A percentile compares a stretch with the other conserved stretches of the same genome.
These are phyloP conservation scores for Entophlyctis luteolus DNA, from an alignment of 192 early-diverging fungal genomes.

Conservation along the genomic window DNA sequence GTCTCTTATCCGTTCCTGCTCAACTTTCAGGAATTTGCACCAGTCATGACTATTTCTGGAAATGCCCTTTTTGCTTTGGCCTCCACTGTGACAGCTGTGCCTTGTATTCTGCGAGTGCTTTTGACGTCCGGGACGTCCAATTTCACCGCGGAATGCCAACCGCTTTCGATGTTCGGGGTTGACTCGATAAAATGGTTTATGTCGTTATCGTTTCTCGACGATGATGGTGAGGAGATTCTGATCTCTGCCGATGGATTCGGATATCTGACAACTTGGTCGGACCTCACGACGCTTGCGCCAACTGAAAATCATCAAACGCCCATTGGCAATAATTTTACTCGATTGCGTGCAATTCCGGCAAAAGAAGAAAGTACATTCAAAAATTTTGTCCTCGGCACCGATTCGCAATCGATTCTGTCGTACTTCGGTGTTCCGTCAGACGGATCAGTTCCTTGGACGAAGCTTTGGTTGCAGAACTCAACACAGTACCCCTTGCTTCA, in stretches of 20 bases:
- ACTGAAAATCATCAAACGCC: neutral
- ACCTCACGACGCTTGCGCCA: neutral
- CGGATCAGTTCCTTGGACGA: neutral
- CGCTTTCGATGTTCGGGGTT: neutral
- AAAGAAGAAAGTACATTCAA: neutral
- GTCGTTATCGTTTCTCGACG: neutral
- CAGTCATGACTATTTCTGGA: neutral
- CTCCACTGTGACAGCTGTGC: neutral
- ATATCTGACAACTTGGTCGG: neutral
- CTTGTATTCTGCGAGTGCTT: slow-evolving; percentile 8
- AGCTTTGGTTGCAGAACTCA: neutral
- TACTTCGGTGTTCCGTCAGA: neutral
- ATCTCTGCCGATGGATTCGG: slow-evolving; percentile 5
- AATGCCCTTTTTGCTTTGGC: neutral
- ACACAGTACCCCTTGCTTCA: neutral
- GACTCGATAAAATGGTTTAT: neutral
- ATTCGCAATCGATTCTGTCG: neutral
- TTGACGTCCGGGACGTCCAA: neutral
- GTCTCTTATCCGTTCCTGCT: neutral
- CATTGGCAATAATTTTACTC: neutral
- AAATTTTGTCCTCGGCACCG: neutral
- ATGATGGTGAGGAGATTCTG: neutral
- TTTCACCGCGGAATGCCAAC: neutral
- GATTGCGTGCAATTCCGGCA: neutral
- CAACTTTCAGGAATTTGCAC: slow-evolving; percentile 7